Conservation (phyloP, 2,329 filamentous ascomycete species). For the Beauveria asiatica region DNA sequence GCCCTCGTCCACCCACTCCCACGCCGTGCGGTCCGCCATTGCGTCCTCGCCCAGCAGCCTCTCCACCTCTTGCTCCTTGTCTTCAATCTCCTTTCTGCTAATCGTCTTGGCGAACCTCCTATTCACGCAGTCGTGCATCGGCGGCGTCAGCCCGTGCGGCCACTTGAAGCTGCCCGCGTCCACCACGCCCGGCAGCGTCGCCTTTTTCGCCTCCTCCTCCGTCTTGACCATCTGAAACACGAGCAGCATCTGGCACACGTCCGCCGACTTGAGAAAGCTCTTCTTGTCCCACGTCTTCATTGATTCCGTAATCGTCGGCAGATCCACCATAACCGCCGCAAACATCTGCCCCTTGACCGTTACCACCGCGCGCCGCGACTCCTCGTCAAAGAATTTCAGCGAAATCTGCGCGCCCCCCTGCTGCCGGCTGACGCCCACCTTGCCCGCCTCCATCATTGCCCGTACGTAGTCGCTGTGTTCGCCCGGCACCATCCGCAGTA, state of each 20-base stretch:
- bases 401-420: conserved; percentile 68
- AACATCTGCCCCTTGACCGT: conserved; percentile 62
- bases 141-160: conserved; percentile 79
- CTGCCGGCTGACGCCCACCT: conserved; percentile 56
- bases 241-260: conserved; percentile 82
- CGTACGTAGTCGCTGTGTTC: conserved; percentile 78
- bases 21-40: conserved; percentile 49
- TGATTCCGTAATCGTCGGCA: conserved; percentile 79
- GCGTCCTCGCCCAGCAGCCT: conserved; percentile 63
- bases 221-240: conserved; percentile 60
- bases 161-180: conserved; percentile 58
- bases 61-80: conserved; percentile 73
- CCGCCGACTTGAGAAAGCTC: conserved; percentile 79
- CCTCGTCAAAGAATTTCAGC: conserved; percentile 70
- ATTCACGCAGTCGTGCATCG: conserved; percentile 77
- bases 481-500: conserved; percentile 81
- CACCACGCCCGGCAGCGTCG: conserved; percentile 63
- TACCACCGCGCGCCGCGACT: conserved; percentile 65
- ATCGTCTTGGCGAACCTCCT: conserved; percentile 77
- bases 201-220: conserved; percentile 57
- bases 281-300: conserved; percentile 93
- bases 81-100: conserved; percentile 74
- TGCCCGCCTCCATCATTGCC: conserved; percentile 65
- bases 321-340: conserved; percentile 70
- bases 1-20: conserved; percentile 54